These are phyloP conservation scores for Salix caprea DNA, from an alignment of 345 rosid species.

Conservation along the genomic window DNA sequence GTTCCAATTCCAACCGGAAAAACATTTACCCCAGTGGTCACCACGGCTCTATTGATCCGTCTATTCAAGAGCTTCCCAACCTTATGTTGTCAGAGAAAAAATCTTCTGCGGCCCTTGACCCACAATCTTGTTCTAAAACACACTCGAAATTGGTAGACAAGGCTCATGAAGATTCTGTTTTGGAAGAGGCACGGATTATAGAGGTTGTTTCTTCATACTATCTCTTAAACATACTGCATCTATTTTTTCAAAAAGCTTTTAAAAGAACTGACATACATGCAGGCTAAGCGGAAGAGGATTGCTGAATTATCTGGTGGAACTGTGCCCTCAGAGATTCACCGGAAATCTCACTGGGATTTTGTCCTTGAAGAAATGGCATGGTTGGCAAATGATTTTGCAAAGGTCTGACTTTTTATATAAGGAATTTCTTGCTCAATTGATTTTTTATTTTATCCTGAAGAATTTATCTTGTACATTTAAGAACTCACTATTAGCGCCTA, in stretches of 20 bases:
- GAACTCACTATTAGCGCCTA: background rate
- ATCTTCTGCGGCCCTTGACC: slow-evolving; percentile 36
- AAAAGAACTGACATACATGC: slow-evolving; percentile 30
- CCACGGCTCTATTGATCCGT: slow-evolving; percentile 25
- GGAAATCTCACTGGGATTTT: slow-evolving; percentile 85
- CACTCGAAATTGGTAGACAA: slow-evolving; percentile 43
- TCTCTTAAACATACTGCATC: slow-evolving; percentile 14
- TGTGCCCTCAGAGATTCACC: slow-evolving; percentile 41
- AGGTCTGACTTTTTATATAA: slow-evolving; percentile 48
- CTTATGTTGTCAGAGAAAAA: slow-evolving; percentile 20
- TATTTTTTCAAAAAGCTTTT: slow-evolving; percentile 8
- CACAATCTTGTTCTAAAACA: slow-evolving; percentile 38
- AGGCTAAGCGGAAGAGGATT: slow-evolving; percentile 88
- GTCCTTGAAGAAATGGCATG: slow-evolving; percentile 99
- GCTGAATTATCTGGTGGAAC: slow-evolving; percentile 69
- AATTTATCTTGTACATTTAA: background rate
- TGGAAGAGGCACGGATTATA: slow-evolving; percentile 86
- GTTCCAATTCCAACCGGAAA: slow-evolving; percentile 31
- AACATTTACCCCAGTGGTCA: slow-evolving; percentile 29
- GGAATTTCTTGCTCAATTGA: slow-evolving; percentile 14
- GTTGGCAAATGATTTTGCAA: slow-evolving; percentile 97
- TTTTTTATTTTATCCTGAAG: background rate
- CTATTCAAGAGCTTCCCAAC: slow-evolving; percentile 27
- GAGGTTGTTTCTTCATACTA: slow-evolving; percentile 47
- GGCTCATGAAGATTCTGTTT: slow-evolving; percentile 67